phyloP scores from a whole-genome alignment of 345 rosid genomes.

The Citrus trifoliata region DNA sequence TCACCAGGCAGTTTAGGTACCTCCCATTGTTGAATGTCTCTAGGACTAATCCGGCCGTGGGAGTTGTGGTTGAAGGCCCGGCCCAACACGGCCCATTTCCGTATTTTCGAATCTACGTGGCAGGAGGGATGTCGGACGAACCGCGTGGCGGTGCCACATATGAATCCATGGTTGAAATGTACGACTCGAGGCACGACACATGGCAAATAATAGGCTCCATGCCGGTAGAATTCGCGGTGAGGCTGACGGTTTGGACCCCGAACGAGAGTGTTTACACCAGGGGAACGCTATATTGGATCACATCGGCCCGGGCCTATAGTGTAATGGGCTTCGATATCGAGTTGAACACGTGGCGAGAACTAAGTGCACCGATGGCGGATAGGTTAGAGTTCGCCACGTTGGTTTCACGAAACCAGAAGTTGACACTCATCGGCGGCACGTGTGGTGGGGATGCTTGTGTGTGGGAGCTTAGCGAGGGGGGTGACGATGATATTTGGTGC shows the following conservation, averaged over 20 bases:
- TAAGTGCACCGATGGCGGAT: slow-evolving; percentile 44
- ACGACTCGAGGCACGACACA: slow-evolving; percentile 27
- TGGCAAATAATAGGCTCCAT: slow-evolving; percentile 34
- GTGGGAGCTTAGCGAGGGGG: slow-evolving; percentile 35
- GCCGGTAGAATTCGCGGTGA: slow-evolving; percentile 48
- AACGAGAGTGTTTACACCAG: slow-evolving; percentile 41
- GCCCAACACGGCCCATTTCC: slow-evolving; percentile 4
- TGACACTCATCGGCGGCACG: slow-evolving; percentile 39
- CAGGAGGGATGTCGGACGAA: slow-evolving; percentile 49
- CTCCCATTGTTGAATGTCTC: slow-evolving; percentile 34
- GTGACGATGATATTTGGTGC: slow-evolving; percentile 26
- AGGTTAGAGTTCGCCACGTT: slow-evolving; percentile 44
- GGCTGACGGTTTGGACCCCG: slow-evolving; percentile 59
- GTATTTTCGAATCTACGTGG: slow-evolving; percentile 42
- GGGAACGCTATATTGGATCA: slow-evolving; percentile 54
- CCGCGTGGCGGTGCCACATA: slow-evolving; percentile 32
- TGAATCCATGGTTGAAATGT: slow-evolving; percentile 46
- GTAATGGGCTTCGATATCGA: slow-evolving; percentile 40
- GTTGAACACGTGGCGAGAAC: slow-evolving; percentile 41
- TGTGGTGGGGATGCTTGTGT: slow-evolving; percentile 21
- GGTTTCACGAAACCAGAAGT: slow-evolving; percentile 17
- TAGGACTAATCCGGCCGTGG: slow-evolving; percentile 48
- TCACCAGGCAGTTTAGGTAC: slow-evolving; percentile 31
- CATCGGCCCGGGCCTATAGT: slow-evolving; percentile 53
- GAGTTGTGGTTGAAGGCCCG: slow-evolving; percentile 28